A percentile compares a stretch with the other conserved stretches of the same genome.
These are phyloP conservation scores for Aspergillus versicolor DNA, from an alignment of 2,329 filamentous ascomycete genomes.

Conservation along the genomic window DNA sequence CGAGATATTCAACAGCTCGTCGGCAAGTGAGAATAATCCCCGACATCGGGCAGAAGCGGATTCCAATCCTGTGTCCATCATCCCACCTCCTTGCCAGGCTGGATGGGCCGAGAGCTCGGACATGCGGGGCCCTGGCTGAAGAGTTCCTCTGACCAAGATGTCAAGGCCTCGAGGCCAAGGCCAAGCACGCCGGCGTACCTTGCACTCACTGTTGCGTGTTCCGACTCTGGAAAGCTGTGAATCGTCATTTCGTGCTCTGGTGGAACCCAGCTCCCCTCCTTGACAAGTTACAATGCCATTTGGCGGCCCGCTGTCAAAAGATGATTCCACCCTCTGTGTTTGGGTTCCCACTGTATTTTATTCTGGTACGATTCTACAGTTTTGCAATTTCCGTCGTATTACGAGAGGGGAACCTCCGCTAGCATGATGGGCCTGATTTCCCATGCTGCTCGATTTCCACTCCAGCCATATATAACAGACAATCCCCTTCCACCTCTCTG, in stretches of 20 bases:
- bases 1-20: background rate
- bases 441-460: conserved; percentile 7
- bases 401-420: background rate
- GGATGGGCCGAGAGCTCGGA: background rate
- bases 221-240: background rate
- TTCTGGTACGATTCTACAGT: background rate
- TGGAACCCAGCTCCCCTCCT: conserved; percentile 12
- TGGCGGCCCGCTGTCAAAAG: conserved; percentile 19
- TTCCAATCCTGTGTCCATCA: conserved; percentile 21
- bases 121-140: conserved; percentile 6
- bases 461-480: conserved; percentile 15
- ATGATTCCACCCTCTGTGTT: background rate
- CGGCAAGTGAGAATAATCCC: conserved; percentile 2
- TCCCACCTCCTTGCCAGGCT: conserved; percentile 9
- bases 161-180: background rate
- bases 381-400: conserved; percentile 6
- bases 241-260: conserved; percentile 9
- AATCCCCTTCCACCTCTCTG: conserved; percentile 12
- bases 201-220: conserved; percentile 2
- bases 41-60: conserved; percentile 26
- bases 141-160: background rate
- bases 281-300: background rate
- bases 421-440: conserved; percentile 5
- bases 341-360: conserved; percentile 13
- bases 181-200: background rate